Percentiles rank a stretch among this genome's conserved stretches.
phyloP scores from a whole-genome alignment of 2,329 filamentous ascomycete species.

The Pezicula neosporulosa region DNA sequence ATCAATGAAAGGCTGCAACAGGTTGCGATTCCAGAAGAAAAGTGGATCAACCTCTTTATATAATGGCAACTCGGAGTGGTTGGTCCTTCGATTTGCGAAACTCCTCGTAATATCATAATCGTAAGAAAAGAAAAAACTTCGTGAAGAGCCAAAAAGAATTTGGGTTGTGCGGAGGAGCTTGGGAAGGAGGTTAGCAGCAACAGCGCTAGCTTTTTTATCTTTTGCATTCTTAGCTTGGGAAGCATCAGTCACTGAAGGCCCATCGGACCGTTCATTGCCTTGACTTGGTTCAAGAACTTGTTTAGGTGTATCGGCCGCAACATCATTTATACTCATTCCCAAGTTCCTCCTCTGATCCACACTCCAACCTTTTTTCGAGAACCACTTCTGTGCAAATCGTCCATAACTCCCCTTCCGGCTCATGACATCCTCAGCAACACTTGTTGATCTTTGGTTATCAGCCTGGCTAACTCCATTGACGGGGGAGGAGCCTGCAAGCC shows the following conservation, averaged over 20 bases:
- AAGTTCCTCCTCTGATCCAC: constrained; percentile 66
- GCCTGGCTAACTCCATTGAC: background rate
- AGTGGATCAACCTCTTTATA: constrained; percentile 69
- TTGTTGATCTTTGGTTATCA: constrained; percentile 40
- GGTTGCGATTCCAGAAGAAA: constrained; percentile 89
- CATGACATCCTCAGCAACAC: constrained; percentile 86
- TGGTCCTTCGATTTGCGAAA: constrained; percentile 37
- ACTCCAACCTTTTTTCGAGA: constrained; percentile 80
- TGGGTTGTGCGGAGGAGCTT: constrained; percentile 82
- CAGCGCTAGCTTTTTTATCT: constrained; percentile 9
- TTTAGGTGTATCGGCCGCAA: constrained; percentile 34
- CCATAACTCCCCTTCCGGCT: constrained; percentile 80
- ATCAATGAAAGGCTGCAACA: constrained; percentile 71
- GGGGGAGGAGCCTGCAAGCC: background rate
- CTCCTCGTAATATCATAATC: constrained; percentile 85
- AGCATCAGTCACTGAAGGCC: background rate
- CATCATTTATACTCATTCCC: constrained; percentile 48
- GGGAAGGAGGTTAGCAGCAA: constrained; percentile 55
- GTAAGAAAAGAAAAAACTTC: constrained; percentile 93
- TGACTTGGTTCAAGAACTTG: constrained; percentile 26
- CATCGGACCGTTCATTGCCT: constrained; percentile 3
- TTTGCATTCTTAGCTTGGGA: background rate
- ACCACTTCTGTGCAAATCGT: constrained; percentile 87
- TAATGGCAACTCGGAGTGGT: constrained; percentile 54
- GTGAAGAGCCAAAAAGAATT: constrained; percentile 76